Percentiles rank a stretch among this genome's conserved stretches.
Conservation (phyloP, 768 basidiomycete genomes). For the Agrocybe pediades region DNA sequence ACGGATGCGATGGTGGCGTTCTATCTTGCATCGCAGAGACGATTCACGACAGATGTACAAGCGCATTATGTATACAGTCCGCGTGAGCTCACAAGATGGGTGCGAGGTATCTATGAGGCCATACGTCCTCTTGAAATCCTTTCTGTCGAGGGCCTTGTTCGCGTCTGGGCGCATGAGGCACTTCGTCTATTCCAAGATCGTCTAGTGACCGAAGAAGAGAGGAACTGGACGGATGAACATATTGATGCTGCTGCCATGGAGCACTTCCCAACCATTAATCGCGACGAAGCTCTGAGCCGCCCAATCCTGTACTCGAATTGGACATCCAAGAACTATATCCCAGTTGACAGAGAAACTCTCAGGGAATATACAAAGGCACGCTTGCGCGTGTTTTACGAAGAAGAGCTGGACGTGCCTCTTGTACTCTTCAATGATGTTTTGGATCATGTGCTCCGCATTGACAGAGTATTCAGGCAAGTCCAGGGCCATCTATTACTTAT, state of each 20-base stretch:
- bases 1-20: constrained; percentile 98
- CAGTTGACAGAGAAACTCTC: constrained; percentile 90
- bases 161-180: constrained; percentile 98
- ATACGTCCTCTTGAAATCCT: constrained; percentile 93
- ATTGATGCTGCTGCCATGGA: constrained; percentile 82
- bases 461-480: constrained; percentile 97
- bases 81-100: constrained; percentile 97
- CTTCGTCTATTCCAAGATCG: constrained; percentile 97
- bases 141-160: constrained; percentile 91
- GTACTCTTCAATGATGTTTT: constrained; percentile 98
- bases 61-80: constrained; percentile 99
- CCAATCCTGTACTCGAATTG: constrained; percentile 99
- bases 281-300: constrained; percentile 80
- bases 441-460: constrained; percentile 96
- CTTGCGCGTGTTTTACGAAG: constrained; percentile 97
- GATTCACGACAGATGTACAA: constrained; percentile 95
- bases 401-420: constrained; percentile 95
- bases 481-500: constrained; percentile 97
- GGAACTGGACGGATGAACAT: constrained; percentile 91
- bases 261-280: constrained; percentile 93
- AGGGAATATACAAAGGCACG: constrained; percentile 97
- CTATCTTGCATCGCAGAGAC: constrained; percentile 91
- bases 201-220: constrained; percentile 90
- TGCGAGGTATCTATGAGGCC: constrained; percentile 96
- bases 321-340: constrained; percentile 96